Evolutionary conservation across 2,329 filamentous ascomycete genomes (phyloP), one percentile per base, ranked within the genome.

Genomic region (Xylogone sp.): DNA sequence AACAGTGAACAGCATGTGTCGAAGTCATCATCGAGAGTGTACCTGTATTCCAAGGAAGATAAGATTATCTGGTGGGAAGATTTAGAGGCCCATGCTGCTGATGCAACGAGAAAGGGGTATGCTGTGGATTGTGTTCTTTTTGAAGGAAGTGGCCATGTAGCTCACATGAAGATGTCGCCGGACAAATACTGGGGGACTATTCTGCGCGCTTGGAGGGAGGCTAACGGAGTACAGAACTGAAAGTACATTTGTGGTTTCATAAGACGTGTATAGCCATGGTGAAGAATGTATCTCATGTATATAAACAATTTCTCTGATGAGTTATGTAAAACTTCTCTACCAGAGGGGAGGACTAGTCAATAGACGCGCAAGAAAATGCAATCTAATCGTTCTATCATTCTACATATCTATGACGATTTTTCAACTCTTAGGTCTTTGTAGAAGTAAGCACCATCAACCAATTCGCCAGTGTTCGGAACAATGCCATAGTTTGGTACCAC

Each of bases 11-110:
- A 61, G 6, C 58, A 64, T 34, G 69, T 71, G 22, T 63, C 67
- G 3, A 60, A 59, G 34, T 55, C 51, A 3, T 70, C 77, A 1
- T 72, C 73, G 18, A 70, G 78, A 47, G 59, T 84, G 52, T 85
- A 82, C 63, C 56, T 84, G 22, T 86, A 84, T 60, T 82, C 79
- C 55, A 76, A 75, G 53, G 74, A 73, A 45, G 82, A 86, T 55
- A 69, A 76, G 43, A 71, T 86, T 53, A 82, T 86, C 10, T 62
- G 68, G 3, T 78, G 73, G 63, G 61, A 76, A 52, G 81, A 84
- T 54, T 75, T 84, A 0, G 78, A 82, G 56, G 68, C 68, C 13
- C 77, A 84, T 58, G 77, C 74, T 0, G 73, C 74, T 2, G 65
- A 73, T 31, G 75, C 79, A 1, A 69, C 62, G 53, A 59, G 62